Evolutionary conservation across 768 basidiomycete genomes (phyloP), one percentile per base, ranked within the genome.

Genomic region (Pleurotus ostreatus): DNA sequence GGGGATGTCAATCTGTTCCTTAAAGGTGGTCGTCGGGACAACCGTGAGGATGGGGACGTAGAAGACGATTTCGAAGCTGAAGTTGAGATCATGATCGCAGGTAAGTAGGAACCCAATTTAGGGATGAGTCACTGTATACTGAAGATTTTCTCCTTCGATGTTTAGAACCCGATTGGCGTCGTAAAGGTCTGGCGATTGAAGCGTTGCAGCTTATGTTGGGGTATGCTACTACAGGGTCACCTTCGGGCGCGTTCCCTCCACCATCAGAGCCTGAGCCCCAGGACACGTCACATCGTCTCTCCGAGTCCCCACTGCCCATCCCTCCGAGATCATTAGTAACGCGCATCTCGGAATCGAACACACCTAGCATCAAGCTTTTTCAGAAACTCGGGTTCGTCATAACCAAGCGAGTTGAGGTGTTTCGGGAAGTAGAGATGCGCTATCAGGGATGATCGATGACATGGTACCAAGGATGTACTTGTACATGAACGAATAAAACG

Each of bases 1-100:
- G 95, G 95, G 30, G 95, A 98, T 66, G 93, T 94, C 37, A 97
- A 97, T 68, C 70, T 97, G 23, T 97, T 97, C 68, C 70, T 96
- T 43, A 87, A 88, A 46, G 84, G 85, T 46, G 61, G 66, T 15
- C 68, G 69, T 18, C 65, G 67, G 34, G 48, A 54, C 34, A 46
- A 8, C 57, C 49, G 37, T 22, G 43, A 41, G 30, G 15, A 25
- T 60, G 30, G 63, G 57, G 70, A 71, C 2, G 65, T 68, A 1
- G 70, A 72, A 5, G 71, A 76, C 20, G 75, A 71, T 34, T 79
- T 82, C 55, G 86, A 93, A 59, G 90, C 83, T 2, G 95, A 98
- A 65, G 81, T 85, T 23, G 93, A 96, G 68, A 85, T 96, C 58
- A 98, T 96, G 94, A 88, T 96, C 58, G 93, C 94, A 63, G 89